Percentiles rank a stretch among this genome's conserved stretches.
Conservation (phyloP, 805 yeast species). For the Metschnikowia hibisci region DNA sequence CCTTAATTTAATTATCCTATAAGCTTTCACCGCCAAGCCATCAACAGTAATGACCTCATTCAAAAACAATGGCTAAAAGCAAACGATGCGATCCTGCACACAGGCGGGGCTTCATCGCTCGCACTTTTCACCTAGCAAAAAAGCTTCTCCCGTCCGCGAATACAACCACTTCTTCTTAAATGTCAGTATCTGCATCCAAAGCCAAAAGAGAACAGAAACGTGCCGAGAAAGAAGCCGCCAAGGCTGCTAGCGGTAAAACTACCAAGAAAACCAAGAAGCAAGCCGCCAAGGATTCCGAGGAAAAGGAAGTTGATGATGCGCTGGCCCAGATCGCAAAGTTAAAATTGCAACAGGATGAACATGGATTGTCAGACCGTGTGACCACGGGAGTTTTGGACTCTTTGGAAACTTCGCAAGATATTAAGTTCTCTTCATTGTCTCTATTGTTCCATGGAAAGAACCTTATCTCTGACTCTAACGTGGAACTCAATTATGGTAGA, state of each 20-base stretch:
- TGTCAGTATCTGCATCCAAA: slow-evolving; percentile 81
- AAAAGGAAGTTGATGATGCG: slow-evolving; percentile 53
- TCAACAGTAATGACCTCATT: too few species aligned
- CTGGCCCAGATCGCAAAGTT: slow-evolving; percentile 77
- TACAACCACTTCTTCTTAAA: slow-evolving; percentile 9
- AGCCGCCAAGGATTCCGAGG: slow-evolving; percentile 49
- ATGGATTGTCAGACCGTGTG: slow-evolving; percentile 95
- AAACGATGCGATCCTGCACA: too few species aligned
- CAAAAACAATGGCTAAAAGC: too few species aligned
- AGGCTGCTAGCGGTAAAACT: slow-evolving; percentile 64
- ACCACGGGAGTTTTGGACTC: slow-evolving; percentile 95
- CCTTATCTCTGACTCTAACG: slow-evolving; percentile 81
- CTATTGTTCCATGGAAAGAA: slow-evolving; percentile 97
- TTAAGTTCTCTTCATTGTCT: slow-evolving; percentile 86
- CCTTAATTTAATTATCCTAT: too few species aligned
- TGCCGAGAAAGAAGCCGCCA: slow-evolving; percentile 52
- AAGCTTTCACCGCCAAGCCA: too few species aligned
- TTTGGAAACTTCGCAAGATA: slow-evolving; percentile 85
- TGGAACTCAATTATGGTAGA: slow-evolving; percentile 96
- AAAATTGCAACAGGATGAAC: slow-evolving; percentile 89
- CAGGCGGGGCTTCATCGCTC: too few species aligned
- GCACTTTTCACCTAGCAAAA: background rate
- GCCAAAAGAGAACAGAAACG: slow-evolving; percentile 98
- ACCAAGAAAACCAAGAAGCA: slow-evolving; percentile 62
- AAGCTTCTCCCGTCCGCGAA: background rate